Evolutionary conservation across 1,284 basidiomycete genomes (phyloP), one percentile per base, ranked within the genome.

Genomic region (Melanopsichium pennsylvanicum): DNA sequence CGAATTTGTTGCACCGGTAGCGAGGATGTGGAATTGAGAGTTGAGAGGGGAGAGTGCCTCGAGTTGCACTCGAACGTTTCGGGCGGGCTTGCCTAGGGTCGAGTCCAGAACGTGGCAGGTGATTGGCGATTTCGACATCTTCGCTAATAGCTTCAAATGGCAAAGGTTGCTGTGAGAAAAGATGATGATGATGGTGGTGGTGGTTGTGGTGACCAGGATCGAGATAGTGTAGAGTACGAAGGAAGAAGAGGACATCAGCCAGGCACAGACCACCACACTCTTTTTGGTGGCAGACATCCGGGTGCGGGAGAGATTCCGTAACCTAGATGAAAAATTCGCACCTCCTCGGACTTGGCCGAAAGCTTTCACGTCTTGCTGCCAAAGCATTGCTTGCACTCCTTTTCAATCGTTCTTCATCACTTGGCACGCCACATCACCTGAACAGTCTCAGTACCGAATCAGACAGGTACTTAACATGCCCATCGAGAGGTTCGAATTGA

Each of bases 71-170:
- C 56, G 54, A 16, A 66, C 49, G 26, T 48, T 46, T 25, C 50
- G 56, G n/a, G 89, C 93, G 11, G 93, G 92, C 76, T 87, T 90
- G 32, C 92, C 93, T 5, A 86, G 83, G 2, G 90, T 89, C 3
- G 90, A 87, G 78, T 95, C 92, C 56, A 95, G 87, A 12, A 95
- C 92, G 72, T 95, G 92, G 80, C 93, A 94, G 31, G 93, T 95
- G 60, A 95, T 90, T 1, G 91, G 90, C 12, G 72, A 74, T 45
- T 64, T 70, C 8, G 70, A 57, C 64, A 68, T 68, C 32, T 3
- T 47, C 16, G 35, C 10, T 27, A n/a, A 13, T 36, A 25, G 0
- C 27, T 18, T 13, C n/a, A n/a, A n/a, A n/a, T n/a, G n/a, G n/a
- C n/a, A n/a, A n/a, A n/a, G n/a, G n/a, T n/a, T n/a, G n/a, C n/a